phyloP scores from a whole-genome alignment of 2,329 filamentous ascomycete species.

The Aphanoascus verrucosus region DNA sequence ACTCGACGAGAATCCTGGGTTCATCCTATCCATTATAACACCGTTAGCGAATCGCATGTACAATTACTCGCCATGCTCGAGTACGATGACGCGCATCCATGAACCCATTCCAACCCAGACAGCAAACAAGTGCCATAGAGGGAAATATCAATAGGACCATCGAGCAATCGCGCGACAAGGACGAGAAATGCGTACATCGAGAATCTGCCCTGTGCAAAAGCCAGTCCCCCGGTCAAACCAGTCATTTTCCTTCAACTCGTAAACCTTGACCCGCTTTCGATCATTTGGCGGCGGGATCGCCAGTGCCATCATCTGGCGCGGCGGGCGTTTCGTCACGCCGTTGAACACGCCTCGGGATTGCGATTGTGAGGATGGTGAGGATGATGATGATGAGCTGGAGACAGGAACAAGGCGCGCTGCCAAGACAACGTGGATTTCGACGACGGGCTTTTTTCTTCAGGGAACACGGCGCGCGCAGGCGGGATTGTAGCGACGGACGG shows the following conservation, averaged over 20 bases:
- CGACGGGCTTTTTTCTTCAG: too few species aligned
- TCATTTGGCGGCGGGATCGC: constrained; percentile 40
- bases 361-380: too few species aligned
- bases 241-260: constrained; percentile 96
- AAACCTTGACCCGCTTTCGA: constrained; percentile 79
- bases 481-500: not conserved
- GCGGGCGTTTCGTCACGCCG: constrained; percentile 17
- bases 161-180: constrained; percentile 1
- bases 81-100: not conserved
- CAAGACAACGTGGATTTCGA: not conserved
- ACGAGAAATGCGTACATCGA: constrained; percentile 49
- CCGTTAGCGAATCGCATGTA: constrained; percentile 39
- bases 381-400: too few species aligned
- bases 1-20: constrained; percentile 79
- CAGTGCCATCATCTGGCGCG: constrained; percentile 37
- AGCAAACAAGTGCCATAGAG: not conserved
- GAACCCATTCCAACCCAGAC: not conserved
- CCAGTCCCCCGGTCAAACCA: constrained; percentile 98
- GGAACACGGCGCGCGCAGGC: too few species aligned
- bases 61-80: not conserved
- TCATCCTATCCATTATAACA: constrained; percentile 54
- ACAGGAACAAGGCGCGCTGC: constrained; percentile 1
- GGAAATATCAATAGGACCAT: constrained; percentile 3
- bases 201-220: constrained; percentile 72
- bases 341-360: not conserved